Evolutionary conservation across 345 rosid genomes (phyloP).

Genomic region (Firmiana major): DNA sequence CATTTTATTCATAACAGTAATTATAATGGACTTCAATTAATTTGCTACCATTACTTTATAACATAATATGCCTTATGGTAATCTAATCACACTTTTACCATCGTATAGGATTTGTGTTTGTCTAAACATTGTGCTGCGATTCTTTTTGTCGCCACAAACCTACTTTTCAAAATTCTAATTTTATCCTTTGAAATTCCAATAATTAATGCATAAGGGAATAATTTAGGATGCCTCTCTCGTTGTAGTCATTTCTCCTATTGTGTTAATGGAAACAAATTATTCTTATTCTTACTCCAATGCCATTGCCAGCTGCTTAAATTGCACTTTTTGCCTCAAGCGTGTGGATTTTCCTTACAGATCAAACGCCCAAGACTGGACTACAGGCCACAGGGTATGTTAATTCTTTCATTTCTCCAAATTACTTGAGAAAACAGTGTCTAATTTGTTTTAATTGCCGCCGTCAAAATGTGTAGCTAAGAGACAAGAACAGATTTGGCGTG

Average conservation of each 20-base stretch:
- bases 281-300: not conserved
- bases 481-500: not conserved
- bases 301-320: not conserved
- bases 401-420: not conserved
- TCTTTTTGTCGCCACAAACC: not conserved
- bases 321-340: not conserved
- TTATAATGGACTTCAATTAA: too few relatives aligned
- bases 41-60: too few relatives aligned
- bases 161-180: slow-evolving; percentile 3
- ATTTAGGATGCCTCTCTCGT: not conserved
- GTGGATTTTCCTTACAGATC: not conserved
- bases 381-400: too few relatives aligned
- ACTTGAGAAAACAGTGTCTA: not conserved
- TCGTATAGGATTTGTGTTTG: not conserved
- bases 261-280: not conserved
- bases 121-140: not conserved
- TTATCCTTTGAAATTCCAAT: not conserved
- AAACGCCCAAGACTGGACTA: not conserved
- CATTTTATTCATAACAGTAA: too few relatives aligned
- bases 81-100: not conserved
- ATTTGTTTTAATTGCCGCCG: not conserved
- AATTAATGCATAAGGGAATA: not conserved
- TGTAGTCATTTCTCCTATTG: not conserved
- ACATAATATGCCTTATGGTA: too few relatives aligned
- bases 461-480: not conserved